These are phyloP conservation scores for Colletotrichum tropicicola DNA, from an alignment of 2,329 filamentous ascomycete species.

Conservation along the genomic window DNA sequence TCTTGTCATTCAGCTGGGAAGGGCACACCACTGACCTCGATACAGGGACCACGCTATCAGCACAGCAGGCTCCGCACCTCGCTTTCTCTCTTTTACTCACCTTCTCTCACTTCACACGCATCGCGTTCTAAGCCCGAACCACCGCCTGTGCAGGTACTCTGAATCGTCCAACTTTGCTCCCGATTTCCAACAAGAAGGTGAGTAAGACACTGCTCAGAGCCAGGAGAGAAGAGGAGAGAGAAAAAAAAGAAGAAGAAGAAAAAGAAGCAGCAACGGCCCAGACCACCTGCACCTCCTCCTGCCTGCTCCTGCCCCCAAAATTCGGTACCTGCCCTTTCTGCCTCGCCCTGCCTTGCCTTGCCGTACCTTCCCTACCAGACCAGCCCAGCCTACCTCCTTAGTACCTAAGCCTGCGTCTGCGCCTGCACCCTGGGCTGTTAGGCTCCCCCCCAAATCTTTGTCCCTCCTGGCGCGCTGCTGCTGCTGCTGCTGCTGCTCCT, in stretches of 20 bases:
- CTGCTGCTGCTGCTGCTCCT: slow-evolving; percentile 6
- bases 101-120: neutral
- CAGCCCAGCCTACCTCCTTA: slow-evolving; percentile 5
- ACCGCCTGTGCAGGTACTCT: too few species aligned
- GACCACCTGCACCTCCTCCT: neutral
- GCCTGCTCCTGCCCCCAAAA: neutral
- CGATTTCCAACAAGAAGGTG: neutral
- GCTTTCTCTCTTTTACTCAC: neutral
- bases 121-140: too few species aligned
- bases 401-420: slow-evolving; percentile 15
- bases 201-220: neutral
- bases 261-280: too few species aligned
- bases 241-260: neutral
- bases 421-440: slow-evolving; percentile 24
- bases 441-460: slow-evolving; percentile 21
- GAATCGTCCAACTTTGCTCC: too few species aligned
- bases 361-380: neutral
- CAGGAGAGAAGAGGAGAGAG: neutral
- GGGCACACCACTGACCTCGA: neutral
- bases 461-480: neutral
- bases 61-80: slow-evolving; percentile 1
- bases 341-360: neutral
- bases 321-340: neutral
- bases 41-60: slow-evolving; percentile 17
- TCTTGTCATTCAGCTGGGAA: slow-evolving; percentile 14